phyloP scores from a whole-genome alignment of 2,329 filamentous ascomycete genomes.

The Monosporascus sp. region DNA sequence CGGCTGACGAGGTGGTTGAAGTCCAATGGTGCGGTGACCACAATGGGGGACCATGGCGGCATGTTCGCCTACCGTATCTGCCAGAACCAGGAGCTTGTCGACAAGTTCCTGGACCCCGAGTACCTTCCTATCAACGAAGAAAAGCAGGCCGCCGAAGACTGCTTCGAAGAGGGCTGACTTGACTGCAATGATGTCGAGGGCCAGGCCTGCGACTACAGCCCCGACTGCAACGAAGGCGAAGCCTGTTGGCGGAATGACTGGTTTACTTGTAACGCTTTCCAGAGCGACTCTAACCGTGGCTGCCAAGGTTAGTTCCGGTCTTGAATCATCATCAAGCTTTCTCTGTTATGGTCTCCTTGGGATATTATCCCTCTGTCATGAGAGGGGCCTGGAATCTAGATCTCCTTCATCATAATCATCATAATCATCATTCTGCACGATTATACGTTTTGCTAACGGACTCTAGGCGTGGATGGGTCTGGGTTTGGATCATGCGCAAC shows the following conservation, averaged over 20 bases:
- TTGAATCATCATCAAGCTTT: too few species aligned
- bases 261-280: conserved; percentile 48
- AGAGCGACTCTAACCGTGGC: conserved; percentile 28
- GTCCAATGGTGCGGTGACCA: conserved; percentile 52
- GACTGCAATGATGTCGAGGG: conserved; percentile 45
- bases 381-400: too few species aligned
- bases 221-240: conserved; percentile 39
- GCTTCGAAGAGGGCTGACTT: conserved; percentile 43
- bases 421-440: too few species aligned
- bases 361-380: too few species aligned
- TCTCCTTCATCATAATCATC: too few species aligned
- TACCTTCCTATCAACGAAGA: conserved; percentile 46
- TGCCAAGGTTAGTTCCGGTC: conserved; percentile 28
- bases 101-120: conserved; percentile 41
- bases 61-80: conserved; percentile 53
- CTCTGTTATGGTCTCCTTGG: too few species aligned
- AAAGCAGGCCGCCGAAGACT: conserved; percentile 49
- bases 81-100: conserved; percentile 43
- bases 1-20: conserved; percentile 39
- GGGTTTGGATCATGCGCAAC: conserved; percentile 42
- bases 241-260: conserved; percentile 46
- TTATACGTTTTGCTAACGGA: not conserved
- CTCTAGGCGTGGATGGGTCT: conserved; percentile 37
- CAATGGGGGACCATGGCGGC: conserved; percentile 52
- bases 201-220: conserved; percentile 42